These are phyloP conservation scores for Botryotinia narcissicola DNA, from an alignment of 2,329 filamentous ascomycete genomes.

Conservation along the genomic window DNA sequence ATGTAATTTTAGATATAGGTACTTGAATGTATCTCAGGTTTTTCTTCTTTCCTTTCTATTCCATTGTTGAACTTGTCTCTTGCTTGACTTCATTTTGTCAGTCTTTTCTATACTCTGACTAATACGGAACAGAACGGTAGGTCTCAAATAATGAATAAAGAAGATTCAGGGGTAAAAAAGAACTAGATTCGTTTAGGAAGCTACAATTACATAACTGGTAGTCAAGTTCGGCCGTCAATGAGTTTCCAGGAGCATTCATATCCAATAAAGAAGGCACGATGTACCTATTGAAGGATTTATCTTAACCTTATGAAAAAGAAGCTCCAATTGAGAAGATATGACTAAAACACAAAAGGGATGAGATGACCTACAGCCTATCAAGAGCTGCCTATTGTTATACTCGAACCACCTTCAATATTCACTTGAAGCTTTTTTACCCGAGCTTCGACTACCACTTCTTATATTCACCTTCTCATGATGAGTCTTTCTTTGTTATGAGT, in stretches of 20 bases:
- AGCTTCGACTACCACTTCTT: neutral
- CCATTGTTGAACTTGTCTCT: neutral
- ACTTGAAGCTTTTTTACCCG: neutral
- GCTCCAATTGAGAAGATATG: neutral
- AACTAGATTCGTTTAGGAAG: neutral
- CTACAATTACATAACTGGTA: neutral
- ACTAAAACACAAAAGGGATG: neutral
- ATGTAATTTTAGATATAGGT: neutral
- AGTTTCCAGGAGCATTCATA: neutral
- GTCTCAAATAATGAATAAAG: neutral
- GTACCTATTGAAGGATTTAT: neutral
- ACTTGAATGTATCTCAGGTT: no score
- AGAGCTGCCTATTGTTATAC: neutral
- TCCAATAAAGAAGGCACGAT: neutral
- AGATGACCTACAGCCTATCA: neutral
- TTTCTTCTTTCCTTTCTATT: no score
- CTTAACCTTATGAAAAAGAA: neutral
- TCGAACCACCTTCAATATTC: neutral
- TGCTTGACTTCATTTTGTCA: neutral
- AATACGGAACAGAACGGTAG: no score
- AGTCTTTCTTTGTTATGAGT: neutral
- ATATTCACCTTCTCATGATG: neutral
- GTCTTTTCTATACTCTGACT: neutral
- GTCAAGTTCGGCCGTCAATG: no score
- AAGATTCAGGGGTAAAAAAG: neutral